Percentiles rank a stretch among this genome's conserved stretches.
These are phyloP conservation scores for Pichia sporocuriosa DNA, from an alignment of 805 yeast genomes.

Conservation along the genomic window DNA sequence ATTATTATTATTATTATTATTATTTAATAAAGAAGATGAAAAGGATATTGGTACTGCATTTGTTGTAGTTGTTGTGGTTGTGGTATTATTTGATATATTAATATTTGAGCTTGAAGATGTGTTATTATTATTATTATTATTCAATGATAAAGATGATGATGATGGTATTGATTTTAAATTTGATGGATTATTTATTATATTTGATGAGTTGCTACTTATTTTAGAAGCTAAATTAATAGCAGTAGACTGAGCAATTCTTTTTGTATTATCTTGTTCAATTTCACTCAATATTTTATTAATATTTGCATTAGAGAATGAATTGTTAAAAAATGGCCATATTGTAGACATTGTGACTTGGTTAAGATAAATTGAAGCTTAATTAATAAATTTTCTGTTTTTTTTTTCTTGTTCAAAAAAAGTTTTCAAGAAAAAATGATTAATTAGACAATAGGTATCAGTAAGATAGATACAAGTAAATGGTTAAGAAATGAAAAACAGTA, in stretches of 20 bases:
- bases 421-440: too few relatives aligned
- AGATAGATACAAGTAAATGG: too few relatives aligned
- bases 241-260: constrained; percentile 8
- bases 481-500: too few relatives aligned
- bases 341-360: constrained; percentile 24
- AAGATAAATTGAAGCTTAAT: background rate
- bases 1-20: background rate
- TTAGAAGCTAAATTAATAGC: background rate
- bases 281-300: constrained; percentile 32
- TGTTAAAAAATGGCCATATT: constrained; percentile 35
- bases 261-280: constrained; percentile 30
- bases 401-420: too few relatives aligned
- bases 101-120: too few relatives aligned
- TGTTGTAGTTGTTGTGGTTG: background rate
- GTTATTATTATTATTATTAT: too few relatives aligned
- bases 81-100: too few relatives aligned
- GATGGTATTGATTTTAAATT: too few relatives aligned
- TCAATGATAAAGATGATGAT: too few relatives aligned
- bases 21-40: constrained; percentile 3
- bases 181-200: background rate
- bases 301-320: constrained; percentile 31
- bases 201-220: background rate
- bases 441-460: too few relatives aligned
- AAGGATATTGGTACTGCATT: constrained; percentile 5
- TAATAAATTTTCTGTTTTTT: background rate